Evolutionary conservation across 371 early-diverging fungal species (phyloP).

Genomic region (Mucor ambiguus): DNA sequence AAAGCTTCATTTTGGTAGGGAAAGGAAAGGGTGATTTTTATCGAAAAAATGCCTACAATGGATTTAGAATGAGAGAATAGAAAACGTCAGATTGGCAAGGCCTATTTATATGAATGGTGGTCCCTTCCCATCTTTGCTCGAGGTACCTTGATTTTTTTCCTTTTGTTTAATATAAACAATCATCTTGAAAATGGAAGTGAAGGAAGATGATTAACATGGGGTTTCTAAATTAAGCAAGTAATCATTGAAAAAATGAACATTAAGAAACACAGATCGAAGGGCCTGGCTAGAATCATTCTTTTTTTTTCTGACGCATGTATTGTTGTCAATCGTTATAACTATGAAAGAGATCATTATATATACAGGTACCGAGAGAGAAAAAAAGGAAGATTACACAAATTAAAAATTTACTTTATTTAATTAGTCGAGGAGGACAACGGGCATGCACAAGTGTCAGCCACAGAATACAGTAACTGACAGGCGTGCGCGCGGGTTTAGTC

Average conservation of each 20-base stretch:
- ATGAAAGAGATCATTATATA: background rate
- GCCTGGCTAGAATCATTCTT: background rate
- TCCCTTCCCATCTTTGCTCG: background rate
- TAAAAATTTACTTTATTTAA: constrained; percentile 1
- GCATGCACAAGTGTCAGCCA: background rate
- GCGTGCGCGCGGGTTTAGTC: background rate
- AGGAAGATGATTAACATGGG: constrained; percentile 1
- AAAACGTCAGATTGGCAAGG: background rate
- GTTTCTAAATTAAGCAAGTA: background rate
- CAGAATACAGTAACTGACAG: background rate
- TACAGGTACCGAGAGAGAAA: background rate
- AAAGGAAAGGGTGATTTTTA: background rate
- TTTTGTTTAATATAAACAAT: constrained; percentile 6
- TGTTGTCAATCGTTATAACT: background rate
- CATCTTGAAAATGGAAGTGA: background rate
- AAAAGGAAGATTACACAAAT: constrained; percentile 1
- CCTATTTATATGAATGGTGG: background rate
- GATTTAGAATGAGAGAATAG: background rate
- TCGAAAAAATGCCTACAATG: background rate
- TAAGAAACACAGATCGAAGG: background rate
- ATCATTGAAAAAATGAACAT: background rate
- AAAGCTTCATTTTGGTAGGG: background rate
- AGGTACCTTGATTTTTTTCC: constrained; percentile 1
- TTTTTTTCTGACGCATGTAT: background rate
- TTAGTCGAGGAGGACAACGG: background rate